Base-by-base conservation (phyloP, 768 basidiomycete genomes). In the Punctularia strigosozonata region DNA sequence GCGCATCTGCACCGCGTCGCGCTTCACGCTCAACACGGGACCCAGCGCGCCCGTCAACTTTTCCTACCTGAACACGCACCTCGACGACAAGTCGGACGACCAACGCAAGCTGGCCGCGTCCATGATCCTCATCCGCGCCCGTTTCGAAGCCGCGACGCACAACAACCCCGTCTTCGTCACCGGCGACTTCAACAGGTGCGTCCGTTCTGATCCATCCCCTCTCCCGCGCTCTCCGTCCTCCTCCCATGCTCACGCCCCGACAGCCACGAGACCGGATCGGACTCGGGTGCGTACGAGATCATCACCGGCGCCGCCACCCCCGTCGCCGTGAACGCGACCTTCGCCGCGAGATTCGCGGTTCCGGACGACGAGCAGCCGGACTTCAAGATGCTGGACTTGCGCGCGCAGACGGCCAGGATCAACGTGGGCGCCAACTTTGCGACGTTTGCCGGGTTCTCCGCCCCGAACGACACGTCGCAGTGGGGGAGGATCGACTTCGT, bases 111-210 rank as follows among this genome's bases (percentile, higher is more conserved):
- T 72, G 14, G 72, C 62, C 18, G 74, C 71, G 3, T 73, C 71
- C 4, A 56, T 77, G 49, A 46, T 75, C 15, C 62, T 75, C 34
- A 53, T 57, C 23, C 63, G 74, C 14, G 69, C 70, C 4, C 58
- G 62, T 12, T 71, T 62, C 47, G 74, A 74, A 47, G 68, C 69
- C 2, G 50, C 55, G 21, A 59, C 49, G 12, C 61, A 62, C 3
- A 43, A 43, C 6, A 52, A 50, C 1, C 65, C 71, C 0, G 67
- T 76, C 2, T 44, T 76, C 43, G 50, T 75, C 43, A 61, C 63
- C 0, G 74, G 72, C 0, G 73, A 76, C 53, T 73, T 76, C 46
- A 76, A 76, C 46, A 73, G 71, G n/a, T n/a, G n/a, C n/a, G n/a
- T n/a, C n/a, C n/a, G n/a, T n/a, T n/a, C n/a, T n/a, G n/a, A n/a